Evolutionary conservation across 768 basidiomycete genomes (phyloP).

Genomic region (Leccinellum albellum): DNA sequence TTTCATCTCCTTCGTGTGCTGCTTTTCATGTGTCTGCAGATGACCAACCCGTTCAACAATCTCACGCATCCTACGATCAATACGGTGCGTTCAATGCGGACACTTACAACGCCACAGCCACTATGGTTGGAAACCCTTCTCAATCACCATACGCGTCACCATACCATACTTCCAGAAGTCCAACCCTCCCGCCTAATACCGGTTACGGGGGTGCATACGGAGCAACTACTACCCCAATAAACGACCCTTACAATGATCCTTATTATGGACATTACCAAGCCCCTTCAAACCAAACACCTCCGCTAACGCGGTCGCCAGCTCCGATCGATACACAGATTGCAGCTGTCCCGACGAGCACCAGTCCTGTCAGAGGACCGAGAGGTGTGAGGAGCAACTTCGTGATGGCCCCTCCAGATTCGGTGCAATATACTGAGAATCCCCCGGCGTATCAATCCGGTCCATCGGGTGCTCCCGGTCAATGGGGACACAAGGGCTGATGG

Average conservation of each 20-base stretch:
- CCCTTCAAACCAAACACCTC: slow-evolving; percentile 24
- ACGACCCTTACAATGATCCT: slow-evolving; percentile 26
- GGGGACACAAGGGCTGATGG: slow-evolving; percentile 42
- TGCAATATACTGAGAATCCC: slow-evolving; percentile 50
- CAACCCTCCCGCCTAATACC: slow-evolving; percentile 37
- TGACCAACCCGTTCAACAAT: slow-evolving; percentile 49
- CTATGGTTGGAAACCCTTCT: slow-evolving; percentile 9
- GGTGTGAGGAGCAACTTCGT: slow-evolving; percentile 28
- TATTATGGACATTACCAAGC: slow-evolving; percentile 26
- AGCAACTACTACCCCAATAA: slow-evolving; percentile 38
- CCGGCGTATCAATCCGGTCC: slow-evolving; percentile 62
- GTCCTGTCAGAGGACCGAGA: slow-evolving; percentile 44
- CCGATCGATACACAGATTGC: slow-evolving; percentile 38
- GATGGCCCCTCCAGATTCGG: slow-evolving; percentile 21
- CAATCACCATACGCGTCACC: slow-evolving; percentile 17
- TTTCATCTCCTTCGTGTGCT: not conserved
- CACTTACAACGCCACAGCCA: slow-evolving; percentile 36
- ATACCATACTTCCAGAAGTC: slow-evolving; percentile 11
- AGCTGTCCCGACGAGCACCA: slow-evolving; percentile 25
- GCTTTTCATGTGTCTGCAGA: slow-evolving; percentile 36
- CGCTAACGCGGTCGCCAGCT: slow-evolving; percentile 33
- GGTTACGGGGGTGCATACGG: slow-evolving; percentile 60
- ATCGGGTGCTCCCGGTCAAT: slow-evolving; percentile 46
- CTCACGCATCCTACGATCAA: slow-evolving; percentile 50
- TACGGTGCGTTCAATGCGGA: slow-evolving; percentile 41